These are phyloP conservation scores for Elsinoe arachidis DNA, from an alignment of 2,329 filamentous ascomycete genomes.

Conservation along the genomic window DNA sequence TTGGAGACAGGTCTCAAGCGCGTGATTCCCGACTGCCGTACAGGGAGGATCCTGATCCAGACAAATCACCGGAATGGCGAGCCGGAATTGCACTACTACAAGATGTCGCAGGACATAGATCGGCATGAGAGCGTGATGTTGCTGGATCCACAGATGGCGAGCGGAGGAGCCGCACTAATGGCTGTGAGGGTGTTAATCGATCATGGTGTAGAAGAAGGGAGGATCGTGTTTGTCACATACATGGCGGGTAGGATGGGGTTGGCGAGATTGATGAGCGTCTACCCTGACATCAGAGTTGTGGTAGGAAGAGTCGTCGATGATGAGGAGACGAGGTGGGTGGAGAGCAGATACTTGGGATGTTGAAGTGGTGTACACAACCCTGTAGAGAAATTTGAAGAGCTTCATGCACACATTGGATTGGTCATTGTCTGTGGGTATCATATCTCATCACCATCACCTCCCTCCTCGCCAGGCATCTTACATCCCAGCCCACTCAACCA, in stretches of 20 bases:
- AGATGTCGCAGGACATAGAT: constrained; percentile 64
- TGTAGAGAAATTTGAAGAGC: background rate
- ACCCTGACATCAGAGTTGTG: constrained; percentile 77
- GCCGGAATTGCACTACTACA: constrained; percentile 84
- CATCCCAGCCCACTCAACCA: constrained; percentile 91
- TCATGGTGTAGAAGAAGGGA: constrained; percentile 75
- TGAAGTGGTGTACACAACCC: constrained; percentile 30
- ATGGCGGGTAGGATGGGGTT: constrained; percentile 77
- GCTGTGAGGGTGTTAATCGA: constrained; percentile 92
- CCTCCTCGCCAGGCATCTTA: constrained; percentile 36
- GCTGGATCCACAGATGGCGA: constrained; percentile 89
- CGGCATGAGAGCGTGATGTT: constrained; percentile 74
- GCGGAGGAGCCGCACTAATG: constrained; percentile 80
- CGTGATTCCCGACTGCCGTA: constrained; percentile 86
- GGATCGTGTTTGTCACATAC: constrained; percentile 88
- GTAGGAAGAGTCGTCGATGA: constrained; percentile 75
- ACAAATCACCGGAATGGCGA: constrained; percentile 72
- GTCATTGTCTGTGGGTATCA: constrained; percentile 6
- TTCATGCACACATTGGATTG: background rate
- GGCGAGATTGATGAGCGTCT: constrained; percentile 78
- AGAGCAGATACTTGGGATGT: constrained; percentile 84
- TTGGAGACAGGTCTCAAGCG: constrained; percentile 82
- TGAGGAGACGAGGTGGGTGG: constrained; percentile 80
- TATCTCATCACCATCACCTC: background rate
- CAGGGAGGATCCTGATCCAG: constrained; percentile 82